These are phyloP conservation scores for Amaranthus hypochondriacus DNA, from an alignment of 148 eudicot species.

Conservation along the genomic window DNA sequence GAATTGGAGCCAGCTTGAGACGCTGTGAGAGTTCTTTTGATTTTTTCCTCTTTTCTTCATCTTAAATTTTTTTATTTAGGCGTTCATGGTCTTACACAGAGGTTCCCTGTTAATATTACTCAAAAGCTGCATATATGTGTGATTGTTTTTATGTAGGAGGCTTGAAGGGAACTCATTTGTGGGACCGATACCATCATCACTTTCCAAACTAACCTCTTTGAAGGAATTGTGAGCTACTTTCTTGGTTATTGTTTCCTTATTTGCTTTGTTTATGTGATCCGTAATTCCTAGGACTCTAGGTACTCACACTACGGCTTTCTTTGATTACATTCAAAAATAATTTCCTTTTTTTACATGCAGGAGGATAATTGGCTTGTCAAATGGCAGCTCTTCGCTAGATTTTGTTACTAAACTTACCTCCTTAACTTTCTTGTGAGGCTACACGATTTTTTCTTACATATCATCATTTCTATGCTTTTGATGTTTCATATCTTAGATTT, in stretches of 20 bases:
- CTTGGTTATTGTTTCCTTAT: background rate
- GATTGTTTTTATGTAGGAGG: conserved; percentile 36
- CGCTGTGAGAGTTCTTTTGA: conserved; percentile 30
- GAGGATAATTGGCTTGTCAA: conserved; percentile 72
- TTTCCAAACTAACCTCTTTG: conserved; percentile 43
- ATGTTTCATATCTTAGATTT: background rate
- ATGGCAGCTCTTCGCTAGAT: conserved; percentile 54
- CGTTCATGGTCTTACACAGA: background rate
- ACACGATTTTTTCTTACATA: conserved; percentile 3
- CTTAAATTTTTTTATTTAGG: background rate
- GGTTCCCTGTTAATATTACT: too few relatives aligned
- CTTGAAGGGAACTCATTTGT: conserved; percentile 56
- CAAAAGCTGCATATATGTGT: too few relatives aligned
- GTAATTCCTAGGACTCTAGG: background rate
- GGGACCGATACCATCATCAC: conserved; percentile 54
- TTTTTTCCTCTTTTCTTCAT: background rate
- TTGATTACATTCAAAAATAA: background rate
- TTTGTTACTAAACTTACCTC: conserved; percentile 48
- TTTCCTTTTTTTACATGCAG: conserved; percentile 25
- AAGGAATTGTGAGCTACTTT: conserved; percentile 43
- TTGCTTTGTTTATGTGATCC: background rate
- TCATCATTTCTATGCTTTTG: background rate
- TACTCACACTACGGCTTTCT: background rate
- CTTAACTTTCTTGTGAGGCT: conserved; percentile 56
- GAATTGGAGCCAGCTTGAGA: conserved; percentile 48